These are phyloP conservation scores for Scedosporium apiospermum DNA, from an alignment of 2,329 filamentous ascomycete genomes.

Conservation along the genomic window DNA sequence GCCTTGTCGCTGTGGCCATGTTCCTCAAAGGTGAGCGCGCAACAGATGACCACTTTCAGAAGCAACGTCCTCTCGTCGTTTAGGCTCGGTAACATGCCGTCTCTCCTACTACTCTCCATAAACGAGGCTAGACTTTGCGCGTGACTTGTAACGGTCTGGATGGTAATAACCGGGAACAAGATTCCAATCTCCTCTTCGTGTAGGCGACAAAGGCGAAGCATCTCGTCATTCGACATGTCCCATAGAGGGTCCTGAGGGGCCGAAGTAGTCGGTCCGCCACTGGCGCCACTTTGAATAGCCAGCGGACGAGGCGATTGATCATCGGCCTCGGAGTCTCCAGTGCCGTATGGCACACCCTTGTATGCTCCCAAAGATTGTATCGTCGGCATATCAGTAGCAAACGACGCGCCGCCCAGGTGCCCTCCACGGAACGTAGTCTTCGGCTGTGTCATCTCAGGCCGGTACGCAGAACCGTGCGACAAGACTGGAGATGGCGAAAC, in stretches of 20 bases:
- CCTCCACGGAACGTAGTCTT: conserved; percentile 61
- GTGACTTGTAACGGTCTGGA: conserved; percentile 61
- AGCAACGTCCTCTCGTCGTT: conserved; percentile 51
- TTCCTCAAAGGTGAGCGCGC: conserved; percentile 66
- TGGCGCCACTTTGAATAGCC: too few relatives aligned
- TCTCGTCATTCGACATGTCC: conserved; percentile 68
- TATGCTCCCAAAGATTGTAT: conserved; percentile 79
- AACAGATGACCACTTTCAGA: conserved; percentile 77
- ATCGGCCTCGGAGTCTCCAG: neutral
- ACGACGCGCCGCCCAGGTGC: neutral
- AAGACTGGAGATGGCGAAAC: conserved; percentile 33
- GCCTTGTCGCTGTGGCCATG: conserved; percentile 71
- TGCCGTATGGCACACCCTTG: conserved; percentile 38
- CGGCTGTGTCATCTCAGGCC: conserved; percentile 36
- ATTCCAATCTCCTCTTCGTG: conserved; percentile 87
- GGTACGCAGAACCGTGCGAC: conserved; percentile 32
- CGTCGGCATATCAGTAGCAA: conserved; percentile 30
- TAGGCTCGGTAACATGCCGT: conserved; percentile 23
- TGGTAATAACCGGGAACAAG: conserved; percentile 82
- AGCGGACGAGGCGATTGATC: conserved; percentile 5
- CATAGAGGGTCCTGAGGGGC: conserved; percentile 61
- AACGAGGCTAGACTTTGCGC: conserved; percentile 61
- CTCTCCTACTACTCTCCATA: conserved; percentile 45
- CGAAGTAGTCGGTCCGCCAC: conserved; percentile 6
- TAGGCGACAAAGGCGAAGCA: conserved; percentile 64